Base-by-base conservation (phyloP, 192 early-diverging fungal species). In the Spizellomyces sp. region DNA sequence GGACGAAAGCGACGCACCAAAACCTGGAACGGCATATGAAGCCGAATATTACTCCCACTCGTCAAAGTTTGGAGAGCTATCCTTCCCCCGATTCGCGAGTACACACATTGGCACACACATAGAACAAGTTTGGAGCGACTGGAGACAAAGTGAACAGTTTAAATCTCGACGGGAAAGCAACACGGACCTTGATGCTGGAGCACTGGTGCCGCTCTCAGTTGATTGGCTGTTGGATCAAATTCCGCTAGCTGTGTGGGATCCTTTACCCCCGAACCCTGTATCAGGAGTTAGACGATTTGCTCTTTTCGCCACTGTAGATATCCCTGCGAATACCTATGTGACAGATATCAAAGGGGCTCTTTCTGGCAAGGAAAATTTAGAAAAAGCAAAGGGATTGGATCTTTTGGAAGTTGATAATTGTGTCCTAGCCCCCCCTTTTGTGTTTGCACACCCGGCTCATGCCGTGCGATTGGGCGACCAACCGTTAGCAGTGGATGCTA, bases 291-390 rank as follows among this genome's bases (percentile, higher is more conserved):
- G 52, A 42, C 50, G 55, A 42, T 70, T 45, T 45, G 92, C 89
- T 17, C 66, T 91, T 12, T 89, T 90, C 79, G 84, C 89, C 5
- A 87, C 84, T 48, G 77, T 74, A 4, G 76, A 83, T 12, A 84
- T 93, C 50, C 58, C 77, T 9, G 61, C 80, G 0, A 71, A 82
- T 14, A 69, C 81, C 45, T 94, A 87, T 67, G 78, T 97, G 56
- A 83, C 88, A 75, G 90, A 95, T 60, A 92, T 91, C 73, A 88
- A 88, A 52, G 95, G 95, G 10, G 65, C 52, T 14, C 45, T 83
- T 9, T 55, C 45, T 0, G 42, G 57, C 19, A 8, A 41, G 17
- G n/a, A 19, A 52, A 54, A 15, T n/a, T 22, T 69, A 27, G 57
- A 63, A 12, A 12, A 8, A n/a, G 6, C 6, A 36, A 64, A 21